Conservation (phyloP, 345 rosid species). For the Reutealis trisperma region DNA sequence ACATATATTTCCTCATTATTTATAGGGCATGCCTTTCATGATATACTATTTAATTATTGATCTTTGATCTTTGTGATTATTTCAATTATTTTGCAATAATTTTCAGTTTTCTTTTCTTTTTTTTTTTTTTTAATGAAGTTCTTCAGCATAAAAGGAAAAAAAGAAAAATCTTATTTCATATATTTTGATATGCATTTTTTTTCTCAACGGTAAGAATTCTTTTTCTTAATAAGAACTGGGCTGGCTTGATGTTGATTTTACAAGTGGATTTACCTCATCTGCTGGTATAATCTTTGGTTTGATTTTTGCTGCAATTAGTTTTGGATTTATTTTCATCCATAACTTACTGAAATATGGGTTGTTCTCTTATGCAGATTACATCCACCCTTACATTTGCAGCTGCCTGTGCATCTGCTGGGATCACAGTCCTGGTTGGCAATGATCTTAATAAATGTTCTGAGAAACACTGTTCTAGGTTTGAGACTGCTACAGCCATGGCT, state of each 20-base stretch:
- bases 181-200: too few species aligned
- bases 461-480: constrained; percentile 63
- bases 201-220: too few species aligned
- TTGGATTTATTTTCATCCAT: background rate
- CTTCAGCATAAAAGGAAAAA: background rate
- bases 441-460: constrained; percentile 51
- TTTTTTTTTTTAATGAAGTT: background rate
- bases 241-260: background rate
- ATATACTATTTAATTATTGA: too few species aligned
- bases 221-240: background rate
- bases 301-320: background rate
- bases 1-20: background rate
- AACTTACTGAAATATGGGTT: background rate
- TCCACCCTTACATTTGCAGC: constrained; percentile 74
- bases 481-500: constrained; percentile 77
- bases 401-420: constrained; percentile 79
- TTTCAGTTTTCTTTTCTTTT: background rate
- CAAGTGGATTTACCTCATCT: background rate
- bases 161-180: too few species aligned
- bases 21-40: background rate
- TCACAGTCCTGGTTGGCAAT: constrained; percentile 80
- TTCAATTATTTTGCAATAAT: background rate
- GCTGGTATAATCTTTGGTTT: background rate
- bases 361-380: constrained; percentile 51
- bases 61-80: background rate